Conservation (phyloP, 2,329 filamentous ascomycete species). For the Gnomoniopsis sp. region DNA sequence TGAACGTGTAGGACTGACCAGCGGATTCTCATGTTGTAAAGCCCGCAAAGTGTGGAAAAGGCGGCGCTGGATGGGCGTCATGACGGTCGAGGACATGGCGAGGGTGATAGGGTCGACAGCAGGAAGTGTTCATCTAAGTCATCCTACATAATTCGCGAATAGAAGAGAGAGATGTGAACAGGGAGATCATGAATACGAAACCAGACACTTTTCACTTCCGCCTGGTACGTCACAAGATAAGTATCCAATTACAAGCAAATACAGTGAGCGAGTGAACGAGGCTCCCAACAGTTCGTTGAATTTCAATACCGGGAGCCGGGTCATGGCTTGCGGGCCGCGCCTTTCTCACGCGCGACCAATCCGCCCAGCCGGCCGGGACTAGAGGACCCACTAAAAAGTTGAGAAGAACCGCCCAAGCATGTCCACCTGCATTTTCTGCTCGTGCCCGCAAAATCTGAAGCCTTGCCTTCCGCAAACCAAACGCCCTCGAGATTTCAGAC, state of each 20-base stretch:
- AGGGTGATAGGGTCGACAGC: neutral
- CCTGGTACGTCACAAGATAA: too few species aligned
- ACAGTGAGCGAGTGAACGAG: neutral
- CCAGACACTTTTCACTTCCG: neutral
- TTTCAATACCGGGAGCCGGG: neutral
- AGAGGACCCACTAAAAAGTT: constrained; percentile 20
- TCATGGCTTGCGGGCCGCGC: neutral
- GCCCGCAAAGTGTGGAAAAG: constrained; percentile 49
- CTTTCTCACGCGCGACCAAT: neutral
- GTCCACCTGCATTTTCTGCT: constrained; percentile 4
- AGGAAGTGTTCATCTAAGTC: neutral
- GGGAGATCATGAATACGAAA: neutral
- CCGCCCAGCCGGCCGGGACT: neutral
- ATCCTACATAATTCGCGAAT: too few species aligned
- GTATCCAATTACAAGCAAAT: too few species aligned
- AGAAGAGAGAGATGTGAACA: too few species aligned
- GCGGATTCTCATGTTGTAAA: constrained; percentile 78
- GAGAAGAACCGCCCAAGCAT: constrained; percentile 3
- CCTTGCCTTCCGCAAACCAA: constrained; percentile 18
- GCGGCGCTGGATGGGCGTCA: constrained; percentile 20
- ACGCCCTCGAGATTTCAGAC: constrained; percentile 19
- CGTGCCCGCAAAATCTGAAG: constrained; percentile 11
- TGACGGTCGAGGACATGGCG: constrained; percentile 1
- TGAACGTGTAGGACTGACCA: constrained; percentile 50
- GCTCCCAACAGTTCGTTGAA: neutral